Base-by-base conservation (phyloP, 176 grass and related monocot species). In the Zea luxurians region DNA sequence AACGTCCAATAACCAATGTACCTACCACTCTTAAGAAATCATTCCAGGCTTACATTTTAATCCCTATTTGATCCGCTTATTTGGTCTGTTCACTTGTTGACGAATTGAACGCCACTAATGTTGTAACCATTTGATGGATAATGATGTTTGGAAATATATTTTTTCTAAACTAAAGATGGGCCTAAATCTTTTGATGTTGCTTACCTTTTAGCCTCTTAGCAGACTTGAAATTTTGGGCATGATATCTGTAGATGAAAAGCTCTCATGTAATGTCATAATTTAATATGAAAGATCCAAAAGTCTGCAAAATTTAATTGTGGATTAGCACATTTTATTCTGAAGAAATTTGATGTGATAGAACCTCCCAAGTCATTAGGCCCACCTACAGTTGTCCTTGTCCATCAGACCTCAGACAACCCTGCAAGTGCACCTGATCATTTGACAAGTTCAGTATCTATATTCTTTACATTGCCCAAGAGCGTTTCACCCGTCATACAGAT, bases 41-140 rank as follows among this genome's bases (percentile, higher is more conserved):
- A 27, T 27, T 27, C 27, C 1, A 27, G 27, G 27, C 27, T 27
- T 94, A 83, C 17, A 90, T 10, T 74, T 94, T 85, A 49, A 88
- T 81, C 78, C 91, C 86, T 16, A 46, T 79, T 21, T 86, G 61
- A 62, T 71, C n/a, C 1, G 82, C 42, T 58, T 47, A 80, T 78
- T 79, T 88, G 15, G 72, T 68, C 70, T 94, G 84, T 75, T 90
- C 91, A 13, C 27, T 90, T n/a, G 79, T 27, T 27, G 27, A 27
- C 4, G 79, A 89, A 86, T 80, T 79, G 71, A 97, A 97, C 74
- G 87, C 57, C 64, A 94, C 70, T 50, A 94, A 84, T 42, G 80
- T 91, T 97, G 87, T 61, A 85, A 52, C 41, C 55, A 78, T 68
- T 48, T 78, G 78, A 27, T 71, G 48, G 66, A 37, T 4, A 64